These are phyloP conservation scores for Kitagawia praeruptora DNA, from an alignment of 129 eudicot genomes.

Conservation along the genomic window DNA sequence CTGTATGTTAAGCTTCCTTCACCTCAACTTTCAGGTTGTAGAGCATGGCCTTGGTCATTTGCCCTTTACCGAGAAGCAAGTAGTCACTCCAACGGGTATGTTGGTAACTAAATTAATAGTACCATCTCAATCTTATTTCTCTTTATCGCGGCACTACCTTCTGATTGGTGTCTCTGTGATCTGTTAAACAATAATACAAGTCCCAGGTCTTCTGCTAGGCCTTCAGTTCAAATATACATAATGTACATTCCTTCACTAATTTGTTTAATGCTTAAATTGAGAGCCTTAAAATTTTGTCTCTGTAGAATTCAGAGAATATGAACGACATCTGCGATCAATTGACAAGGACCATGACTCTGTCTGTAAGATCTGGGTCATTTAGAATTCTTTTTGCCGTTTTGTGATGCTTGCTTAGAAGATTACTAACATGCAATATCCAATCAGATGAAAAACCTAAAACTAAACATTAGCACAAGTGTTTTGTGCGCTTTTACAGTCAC, in stretches of 20 bases:
- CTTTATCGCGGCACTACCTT: not conserved
- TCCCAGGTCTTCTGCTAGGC: not conserved
- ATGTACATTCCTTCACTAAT: not conserved
- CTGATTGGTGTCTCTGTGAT: not conserved
- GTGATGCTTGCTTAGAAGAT: not conserved
- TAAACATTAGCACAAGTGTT: not conserved
- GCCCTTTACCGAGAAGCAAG: conserved; percentile 95
- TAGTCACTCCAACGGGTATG: conserved; percentile 88
- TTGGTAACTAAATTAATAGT: not conserved
- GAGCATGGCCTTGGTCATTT: conserved; percentile 99
- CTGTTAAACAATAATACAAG: not conserved
- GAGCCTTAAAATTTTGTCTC: not conserved
- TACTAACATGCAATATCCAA: not conserved
- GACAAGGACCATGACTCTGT: not conserved
- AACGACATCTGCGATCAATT: not conserved
- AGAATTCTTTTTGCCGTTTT: not conserved
- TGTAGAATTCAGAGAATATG: not conserved
- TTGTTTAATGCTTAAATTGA: not conserved
- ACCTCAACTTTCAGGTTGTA: conserved; percentile 62
- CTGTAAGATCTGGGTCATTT: not conserved
- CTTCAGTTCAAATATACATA: not conserved
- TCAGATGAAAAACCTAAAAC: not conserved
- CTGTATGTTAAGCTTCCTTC: not conserved
- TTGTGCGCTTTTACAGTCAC: not conserved
- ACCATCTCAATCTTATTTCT: no score